phyloP scores from a whole-genome alignment of 768 basidiomycete genomes.

The Candolleomyces eurysporus region DNA sequence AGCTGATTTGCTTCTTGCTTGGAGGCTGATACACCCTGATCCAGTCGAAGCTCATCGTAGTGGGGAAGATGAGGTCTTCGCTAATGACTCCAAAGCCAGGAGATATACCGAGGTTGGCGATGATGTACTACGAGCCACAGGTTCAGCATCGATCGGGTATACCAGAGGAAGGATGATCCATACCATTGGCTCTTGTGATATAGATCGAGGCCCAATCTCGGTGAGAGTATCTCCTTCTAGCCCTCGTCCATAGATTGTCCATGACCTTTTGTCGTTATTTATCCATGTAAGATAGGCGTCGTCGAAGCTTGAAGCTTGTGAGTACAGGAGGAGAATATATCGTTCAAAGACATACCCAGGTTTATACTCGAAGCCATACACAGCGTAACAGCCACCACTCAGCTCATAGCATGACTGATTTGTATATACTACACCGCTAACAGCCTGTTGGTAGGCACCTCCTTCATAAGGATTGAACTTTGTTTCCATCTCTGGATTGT shows the following conservation, averaged over 20 bases:
- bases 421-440: slow-evolving; percentile 61
- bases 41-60: slow-evolving; percentile 74
- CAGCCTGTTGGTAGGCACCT: slow-evolving; percentile 68
- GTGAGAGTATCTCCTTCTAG: slow-evolving; percentile 48
- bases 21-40: slow-evolving; percentile 72
- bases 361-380: slow-evolving; percentile 50
- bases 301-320: slow-evolving; percentile 18
- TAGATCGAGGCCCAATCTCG: slow-evolving; percentile 53
- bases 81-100: slow-evolving; percentile 64
- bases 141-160: slow-evolving; percentile 1
- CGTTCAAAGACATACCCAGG: slow-evolving; percentile 34
- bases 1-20: slow-evolving; percentile 53
- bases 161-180: slow-evolving; percentile 27
- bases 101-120: slow-evolving; percentile 71
- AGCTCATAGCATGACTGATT: slow-evolving; percentile 66
- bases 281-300: slow-evolving; percentile 74
- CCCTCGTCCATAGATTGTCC: slow-evolving; percentile 63
- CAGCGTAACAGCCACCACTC: slow-evolving; percentile 24
- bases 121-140: slow-evolving; percentile 49
- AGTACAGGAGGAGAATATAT: not conserved
- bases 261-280: slow-evolving; percentile 54
- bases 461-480: slow-evolving; percentile 58
- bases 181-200: slow-evolving; percentile 75
- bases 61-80: slow-evolving; percentile 49
- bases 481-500: slow-evolving; percentile 40